Evolutionary conservation across 164 flowering plant genomes (phyloP), one percentile per base, ranked within the genome.

Genomic region (Magnolia officinalis): DNA sequence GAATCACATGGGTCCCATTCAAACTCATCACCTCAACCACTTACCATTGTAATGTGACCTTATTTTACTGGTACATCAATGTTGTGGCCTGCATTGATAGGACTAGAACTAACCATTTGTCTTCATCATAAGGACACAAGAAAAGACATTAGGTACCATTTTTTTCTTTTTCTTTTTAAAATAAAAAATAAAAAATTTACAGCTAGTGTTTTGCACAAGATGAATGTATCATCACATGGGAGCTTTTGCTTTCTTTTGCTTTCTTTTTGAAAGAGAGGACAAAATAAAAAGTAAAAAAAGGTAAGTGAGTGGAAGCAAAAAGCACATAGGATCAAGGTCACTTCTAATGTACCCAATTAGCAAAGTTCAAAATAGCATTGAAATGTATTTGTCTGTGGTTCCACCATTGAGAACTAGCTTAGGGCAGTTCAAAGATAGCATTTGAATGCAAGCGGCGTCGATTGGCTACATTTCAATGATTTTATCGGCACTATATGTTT

Each of bases 21-120:
- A 55, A 52, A 55, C 64, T 26, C 74, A 72, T 72, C 49, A 50
- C 74, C 63, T 72, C 64, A 55, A 16, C 64, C 74, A 72, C 74
- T 52, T 52, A 26, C 45, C 50, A 63, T 9, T 65, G 37, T 65
- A 11, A 20, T 23, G 14, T 65, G 29, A 65, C 68, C 68, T 65
- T 20, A 65, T 65, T 65, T 20, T 65, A 65, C 24, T 13, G 2
- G 68, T 26, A 20, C 68, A 8, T 65, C 26, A 37, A 65, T 20
- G 68, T 65, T 65, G 37, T 65, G 68, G 68, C 68, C 68, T 6
- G 37, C 68, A 65, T 14, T 23, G 68, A 65, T 11, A 65, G 24
- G 68, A 65, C 29, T 65, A 65, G 26, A 21, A 65, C 16, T 21
- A 63, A 63, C 65, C 65, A 63, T 6, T 63, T 63, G 65, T 21